A percentile compares a stretch with the other conserved stretches of the same genome.
Conservation (phyloP, 2,329 filamentous ascomycete genomes). For the Acrocalymma vagum region DNA sequence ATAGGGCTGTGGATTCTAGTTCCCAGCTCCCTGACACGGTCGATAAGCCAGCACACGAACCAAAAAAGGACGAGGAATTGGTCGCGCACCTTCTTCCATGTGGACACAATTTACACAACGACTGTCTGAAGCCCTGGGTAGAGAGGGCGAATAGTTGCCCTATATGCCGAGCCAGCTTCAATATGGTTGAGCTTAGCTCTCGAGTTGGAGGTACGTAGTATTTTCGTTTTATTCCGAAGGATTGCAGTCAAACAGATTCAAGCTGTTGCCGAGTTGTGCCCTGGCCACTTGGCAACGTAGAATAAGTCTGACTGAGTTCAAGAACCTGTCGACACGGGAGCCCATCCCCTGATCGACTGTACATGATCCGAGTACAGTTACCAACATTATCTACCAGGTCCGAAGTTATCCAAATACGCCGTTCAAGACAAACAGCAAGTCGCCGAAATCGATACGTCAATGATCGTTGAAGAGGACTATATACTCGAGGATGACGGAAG, state of each 20-base stretch:
- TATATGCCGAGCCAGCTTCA: slow-evolving; percentile 92
- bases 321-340: too few relatives aligned
- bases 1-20: slow-evolving; percentile 34
- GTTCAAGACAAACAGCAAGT: slow-evolving; percentile 89
- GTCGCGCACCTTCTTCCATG: slow-evolving; percentile 76
- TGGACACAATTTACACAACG: slow-evolving; percentile 90
- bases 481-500: slow-evolving; percentile 54
- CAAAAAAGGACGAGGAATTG: slow-evolving; percentile 55
- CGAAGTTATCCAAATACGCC: slow-evolving; percentile 65
- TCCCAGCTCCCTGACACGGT: slow-evolving; percentile 23
- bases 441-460: slow-evolving; percentile 84
- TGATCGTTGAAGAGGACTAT: slow-evolving; percentile 77
- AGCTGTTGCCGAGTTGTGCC: slow-evolving; percentile 26
- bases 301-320: too few relatives aligned
- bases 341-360: too few relatives aligned
- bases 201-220: slow-evolving; percentile 73
- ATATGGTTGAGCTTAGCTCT: slow-evolving; percentile 85
- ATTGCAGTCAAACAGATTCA: neutral
- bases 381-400: slow-evolving; percentile 53
- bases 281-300: slow-evolving; percentile 33
- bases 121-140: slow-evolving; percentile 92
- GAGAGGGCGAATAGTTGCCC: slow-evolving; percentile 97
- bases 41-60: slow-evolving; percentile 36
- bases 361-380: slow-evolving; percentile 1
- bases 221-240: neutral